Evolutionary conservation across 2,329 filamentous ascomycete species (phyloP).

Genomic region (Grosmannia clavigera): DNA sequence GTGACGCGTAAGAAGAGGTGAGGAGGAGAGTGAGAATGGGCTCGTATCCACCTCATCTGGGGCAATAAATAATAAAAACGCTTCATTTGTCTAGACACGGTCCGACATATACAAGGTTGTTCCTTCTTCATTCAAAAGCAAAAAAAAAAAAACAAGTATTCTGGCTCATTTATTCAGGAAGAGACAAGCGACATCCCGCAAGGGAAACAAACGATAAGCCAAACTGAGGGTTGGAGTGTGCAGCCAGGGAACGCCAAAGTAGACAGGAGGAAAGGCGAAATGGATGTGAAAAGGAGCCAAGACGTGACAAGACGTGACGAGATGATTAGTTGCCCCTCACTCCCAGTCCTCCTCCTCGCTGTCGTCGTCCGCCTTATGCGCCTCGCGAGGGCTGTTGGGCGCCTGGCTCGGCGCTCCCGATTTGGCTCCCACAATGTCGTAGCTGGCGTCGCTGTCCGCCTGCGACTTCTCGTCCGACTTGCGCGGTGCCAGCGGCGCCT

Average conservation of each 20-base stretch:
- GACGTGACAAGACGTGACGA: background rate
- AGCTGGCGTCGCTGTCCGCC: slow-evolving; percentile 87
- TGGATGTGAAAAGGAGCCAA: background rate
- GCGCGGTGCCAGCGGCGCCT: slow-evolving; percentile 48
- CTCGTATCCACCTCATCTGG: background rate
- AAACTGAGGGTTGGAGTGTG: too few species aligned
- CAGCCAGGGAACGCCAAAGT: too few species aligned
- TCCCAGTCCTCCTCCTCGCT: slow-evolving; percentile 71
- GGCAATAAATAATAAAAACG: background rate
- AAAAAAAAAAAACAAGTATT: background rate
- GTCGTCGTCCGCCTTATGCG: slow-evolving; percentile 39
- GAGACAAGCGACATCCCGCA: too few species aligned
- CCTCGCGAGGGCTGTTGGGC: slow-evolving; percentile 51
- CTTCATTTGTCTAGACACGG: background rate
- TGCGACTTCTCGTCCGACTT: slow-evolving; percentile 81
- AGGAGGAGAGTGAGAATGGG: background rate
- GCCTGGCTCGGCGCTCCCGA: slow-evolving; percentile 70
- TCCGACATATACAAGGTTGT: background rate
- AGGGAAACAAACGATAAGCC: background rate
- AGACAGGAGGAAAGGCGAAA: too few species aligned
- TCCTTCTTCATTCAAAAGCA: background rate
- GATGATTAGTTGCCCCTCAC: slow-evolving; percentile 20
- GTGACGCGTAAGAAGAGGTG: slow-evolving; percentile 57
- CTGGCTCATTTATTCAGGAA: too few species aligned
- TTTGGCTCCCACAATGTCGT: slow-evolving; percentile 75